Conservation (phyloP, 768 basidiomycete species). For the Hypholoma sublateritium region DNA sequence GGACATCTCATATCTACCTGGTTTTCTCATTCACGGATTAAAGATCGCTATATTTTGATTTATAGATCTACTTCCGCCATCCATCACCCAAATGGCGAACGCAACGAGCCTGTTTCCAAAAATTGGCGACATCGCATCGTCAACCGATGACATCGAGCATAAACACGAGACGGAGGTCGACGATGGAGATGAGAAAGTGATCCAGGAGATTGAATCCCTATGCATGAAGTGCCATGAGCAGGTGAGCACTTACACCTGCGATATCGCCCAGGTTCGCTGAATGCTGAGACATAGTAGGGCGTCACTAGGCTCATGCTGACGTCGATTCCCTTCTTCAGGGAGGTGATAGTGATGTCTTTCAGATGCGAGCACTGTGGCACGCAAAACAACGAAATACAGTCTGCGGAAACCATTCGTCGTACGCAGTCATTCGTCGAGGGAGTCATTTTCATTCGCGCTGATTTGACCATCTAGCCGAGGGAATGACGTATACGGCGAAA, state of each 20-base stretch:
- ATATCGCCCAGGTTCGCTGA: not conserved
- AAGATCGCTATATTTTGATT: no score
- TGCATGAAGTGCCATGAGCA: constrained; percentile 95
- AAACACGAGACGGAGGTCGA: constrained; percentile 18
- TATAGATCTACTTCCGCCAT: no score
- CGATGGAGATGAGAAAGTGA: constrained; percentile 57
- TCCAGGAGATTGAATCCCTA: constrained; percentile 85
- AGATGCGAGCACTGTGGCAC: constrained; percentile 90
- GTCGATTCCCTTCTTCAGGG: constrained; percentile 91
- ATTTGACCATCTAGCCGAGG: constrained; percentile 59
- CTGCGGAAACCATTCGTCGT: constrained; percentile 86
- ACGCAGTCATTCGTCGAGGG: constrained; percentile 23
- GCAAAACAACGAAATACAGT: constrained; percentile 91
- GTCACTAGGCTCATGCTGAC: constrained; percentile 86
- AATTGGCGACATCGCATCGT: constrained; percentile 40
- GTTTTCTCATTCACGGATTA: no score
- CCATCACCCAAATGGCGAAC: not conserved
- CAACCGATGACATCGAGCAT: constrained; percentile 41
- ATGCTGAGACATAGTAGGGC: constrained; percentile 57
- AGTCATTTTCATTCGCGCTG: not conserved
- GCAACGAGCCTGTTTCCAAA: constrained; percentile 46
- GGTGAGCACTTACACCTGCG: constrained; percentile 42
- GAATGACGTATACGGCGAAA: constrained; percentile 76
- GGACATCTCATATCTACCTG: no score
- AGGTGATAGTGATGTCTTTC: constrained; percentile 97